phyloP scores from a whole-genome alignment of 1,284 basidiomycete species.

The Leccinum solheimii region DNA sequence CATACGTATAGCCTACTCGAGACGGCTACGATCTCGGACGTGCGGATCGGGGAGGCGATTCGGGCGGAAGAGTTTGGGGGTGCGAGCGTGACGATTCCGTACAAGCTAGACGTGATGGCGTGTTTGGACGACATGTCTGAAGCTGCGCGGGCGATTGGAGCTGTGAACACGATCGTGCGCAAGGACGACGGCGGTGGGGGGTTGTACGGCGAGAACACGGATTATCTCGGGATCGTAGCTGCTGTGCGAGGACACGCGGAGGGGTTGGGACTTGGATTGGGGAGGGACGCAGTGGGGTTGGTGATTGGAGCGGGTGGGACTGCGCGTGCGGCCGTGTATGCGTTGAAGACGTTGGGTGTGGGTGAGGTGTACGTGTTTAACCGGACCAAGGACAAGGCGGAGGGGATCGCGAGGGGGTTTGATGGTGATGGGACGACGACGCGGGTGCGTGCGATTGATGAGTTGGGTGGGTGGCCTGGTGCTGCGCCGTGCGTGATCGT shows the following conservation, averaged over 20 bases:
- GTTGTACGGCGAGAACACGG: constrained; percentile 89
- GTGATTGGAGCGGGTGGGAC: constrained; percentile 94
- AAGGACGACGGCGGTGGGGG: constrained; percentile 29
- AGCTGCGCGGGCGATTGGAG: constrained; percentile 82
- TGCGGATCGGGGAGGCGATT: constrained; percentile 59
- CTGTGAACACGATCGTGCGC: constrained; percentile 90
- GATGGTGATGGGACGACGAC: constrained; percentile 46
- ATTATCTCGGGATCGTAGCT: constrained; percentile 84
- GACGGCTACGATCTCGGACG: constrained; percentile 51
- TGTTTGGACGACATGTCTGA: constrained; percentile 76
- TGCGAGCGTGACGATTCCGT: constrained; percentile 94
- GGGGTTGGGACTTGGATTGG: background rate
- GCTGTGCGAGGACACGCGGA: constrained; percentile 46
- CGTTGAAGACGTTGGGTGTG: constrained; percentile 71
- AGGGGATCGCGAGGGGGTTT: constrained; percentile 68
- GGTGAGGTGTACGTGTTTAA: constrained; percentile 82
- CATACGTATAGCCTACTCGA: constrained; percentile 79
- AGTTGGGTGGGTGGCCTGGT: constrained; percentile 55
- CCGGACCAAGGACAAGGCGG: constrained; percentile 74
- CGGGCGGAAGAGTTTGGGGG: constrained; percentile 82
- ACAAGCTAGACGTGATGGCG: constrained; percentile 86
- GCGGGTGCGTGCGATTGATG: constrained; percentile 57
- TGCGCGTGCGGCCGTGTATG: constrained; percentile 89
- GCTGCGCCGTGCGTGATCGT: constrained; percentile 76
- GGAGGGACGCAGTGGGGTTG: constrained; percentile 52